Base-by-base conservation (phyloP, 352 stramenopile species). In the Globisporangium apiculatum region DNA sequence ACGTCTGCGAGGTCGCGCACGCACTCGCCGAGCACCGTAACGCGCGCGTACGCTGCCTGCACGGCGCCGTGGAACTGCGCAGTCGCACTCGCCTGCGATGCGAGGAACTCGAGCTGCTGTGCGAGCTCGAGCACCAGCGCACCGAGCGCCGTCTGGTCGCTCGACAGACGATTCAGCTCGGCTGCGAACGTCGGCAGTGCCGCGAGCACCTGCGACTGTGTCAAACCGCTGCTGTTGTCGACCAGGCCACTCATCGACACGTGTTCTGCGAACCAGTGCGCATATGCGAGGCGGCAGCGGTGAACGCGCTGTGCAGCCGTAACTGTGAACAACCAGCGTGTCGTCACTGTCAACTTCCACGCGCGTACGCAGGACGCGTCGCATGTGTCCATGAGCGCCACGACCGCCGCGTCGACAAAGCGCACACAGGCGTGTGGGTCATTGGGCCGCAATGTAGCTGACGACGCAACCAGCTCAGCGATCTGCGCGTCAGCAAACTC, bases 51-150 rank as follows among this genome's bases (percentile, higher is more conserved):
- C 31, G 62, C 79, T 5, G 4, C 55, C 52, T 83, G 73, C 9
- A 86, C 49, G 10, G 35, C 62, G 15, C 53, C 57, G 40, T 80
- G 68, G 35, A 80, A 66, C 31, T 36, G 69, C 6, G 58, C 61
- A 18, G 67, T 56, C 1, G 53, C 51, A 17, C 40, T 64, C 38
- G 10, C 43, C 42, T 69, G 67, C 42, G 70, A 78, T 1, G 64
- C 66, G 41, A 77, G 43, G 53, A 77, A 79, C 49, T 83, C 74
- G 66, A 86, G 58, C 57, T 84, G 73, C 52, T 86, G 73, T 7
- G 69, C 68, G 51, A 80, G 51, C 57, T 84, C 76, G 42, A 80
- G 62, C 15, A 76, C 66, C 5, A 56, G 62, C 12, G 64, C 65
- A 62, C 83, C 62, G 35, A 77, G 38, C 9, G 45, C 37, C 36